These are phyloP conservation scores for Yamadazyma oceani DNA, from an alignment of 1,139 yeast genomes.

Conservation along the genomic window DNA sequence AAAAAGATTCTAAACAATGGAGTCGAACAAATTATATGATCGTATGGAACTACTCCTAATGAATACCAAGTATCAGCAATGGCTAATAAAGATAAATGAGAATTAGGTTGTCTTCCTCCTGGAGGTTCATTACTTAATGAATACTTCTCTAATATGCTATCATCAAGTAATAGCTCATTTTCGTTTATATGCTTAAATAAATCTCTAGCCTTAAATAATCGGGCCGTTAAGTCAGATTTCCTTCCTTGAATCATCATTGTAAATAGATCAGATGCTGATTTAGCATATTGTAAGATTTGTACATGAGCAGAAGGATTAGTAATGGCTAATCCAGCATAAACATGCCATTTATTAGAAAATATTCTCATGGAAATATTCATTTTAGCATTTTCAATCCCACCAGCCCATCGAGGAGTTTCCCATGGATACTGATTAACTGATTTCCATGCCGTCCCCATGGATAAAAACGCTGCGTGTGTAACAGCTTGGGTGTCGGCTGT, in stretches of 20 bases:
- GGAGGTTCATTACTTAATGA: slow-evolving; percentile 79
- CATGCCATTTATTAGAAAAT: slow-evolving; percentile 95
- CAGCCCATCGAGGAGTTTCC: slow-evolving; percentile 84
- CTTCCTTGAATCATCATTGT: slow-evolving; percentile 77
- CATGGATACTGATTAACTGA: slow-evolving; percentile 84
- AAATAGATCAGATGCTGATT: slow-evolving; percentile 78
- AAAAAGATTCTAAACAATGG: slow-evolving; percentile 87
- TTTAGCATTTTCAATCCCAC: slow-evolving; percentile 95
- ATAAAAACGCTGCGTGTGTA: slow-evolving; percentile 94
- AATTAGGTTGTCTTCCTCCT: slow-evolving; percentile 72
- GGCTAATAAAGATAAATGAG: slow-evolving; percentile 83
- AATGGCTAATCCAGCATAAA: slow-evolving; percentile 94
- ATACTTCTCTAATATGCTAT: slow-evolving; percentile 73
- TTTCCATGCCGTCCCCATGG: slow-evolving; percentile 98
- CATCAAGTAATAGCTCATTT: slow-evolving; percentile 70
- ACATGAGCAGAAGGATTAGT: slow-evolving; percentile 93
- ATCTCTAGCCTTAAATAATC: slow-evolving; percentile 67
- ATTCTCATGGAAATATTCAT: slow-evolving; percentile 89
- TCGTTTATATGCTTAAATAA: slow-evolving; percentile 70
- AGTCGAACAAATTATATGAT: slow-evolving; percentile 95
- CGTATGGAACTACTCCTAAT: slow-evolving; percentile 85
- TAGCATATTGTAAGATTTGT: slow-evolving; percentile 87
- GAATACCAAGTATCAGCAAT: slow-evolving; percentile 94
- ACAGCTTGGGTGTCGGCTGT: slow-evolving; percentile 99
- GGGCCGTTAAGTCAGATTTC: slow-evolving; percentile 51